These are phyloP conservation scores for Xylariaceae sp. DNA, from an alignment of 2,329 filamentous ascomycete genomes.

Conservation along the genomic window DNA sequence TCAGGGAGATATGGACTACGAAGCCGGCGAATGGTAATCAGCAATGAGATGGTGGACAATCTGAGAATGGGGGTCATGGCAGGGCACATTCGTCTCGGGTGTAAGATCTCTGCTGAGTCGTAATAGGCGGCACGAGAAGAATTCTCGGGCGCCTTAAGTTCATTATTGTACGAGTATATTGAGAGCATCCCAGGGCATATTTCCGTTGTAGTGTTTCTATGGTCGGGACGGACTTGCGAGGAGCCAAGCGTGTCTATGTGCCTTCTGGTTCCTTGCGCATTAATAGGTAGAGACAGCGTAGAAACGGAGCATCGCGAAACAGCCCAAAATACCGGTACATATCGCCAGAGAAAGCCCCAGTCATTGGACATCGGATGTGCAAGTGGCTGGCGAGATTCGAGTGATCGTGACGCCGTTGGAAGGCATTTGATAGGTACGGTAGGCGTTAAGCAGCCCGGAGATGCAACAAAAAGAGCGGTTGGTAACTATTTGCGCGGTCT, in stretches of 20 bases:
- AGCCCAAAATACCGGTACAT: too few species aligned
- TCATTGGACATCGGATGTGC: too few species aligned
- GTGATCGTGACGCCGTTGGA: too few species aligned
- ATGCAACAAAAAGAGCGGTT: too few species aligned
- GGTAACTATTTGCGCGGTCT: too few species aligned
- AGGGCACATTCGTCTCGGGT: background rate
- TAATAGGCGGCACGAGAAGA: too few species aligned
- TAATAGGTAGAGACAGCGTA: background rate
- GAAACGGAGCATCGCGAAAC: too few species aligned
- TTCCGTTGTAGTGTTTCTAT: background rate
- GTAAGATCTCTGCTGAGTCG: background rate
- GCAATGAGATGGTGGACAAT: background rate
- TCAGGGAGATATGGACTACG: constrained; percentile 35
- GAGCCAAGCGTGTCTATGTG: background rate
- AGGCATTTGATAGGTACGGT: too few species aligned
- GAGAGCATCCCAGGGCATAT: background rate
- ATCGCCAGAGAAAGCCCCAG: too few species aligned
- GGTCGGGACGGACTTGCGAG: background rate
- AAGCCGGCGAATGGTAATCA: constrained; percentile 25
- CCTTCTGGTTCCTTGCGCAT: background rate
- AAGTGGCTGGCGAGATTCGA: too few species aligned
- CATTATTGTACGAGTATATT: background rate
- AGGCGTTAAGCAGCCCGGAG: too few species aligned
- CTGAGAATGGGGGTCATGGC: background rate
- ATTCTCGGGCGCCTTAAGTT: too few species aligned